Conservation (phyloP, 306 rosid genomes). For the Prunus padus region DNA sequence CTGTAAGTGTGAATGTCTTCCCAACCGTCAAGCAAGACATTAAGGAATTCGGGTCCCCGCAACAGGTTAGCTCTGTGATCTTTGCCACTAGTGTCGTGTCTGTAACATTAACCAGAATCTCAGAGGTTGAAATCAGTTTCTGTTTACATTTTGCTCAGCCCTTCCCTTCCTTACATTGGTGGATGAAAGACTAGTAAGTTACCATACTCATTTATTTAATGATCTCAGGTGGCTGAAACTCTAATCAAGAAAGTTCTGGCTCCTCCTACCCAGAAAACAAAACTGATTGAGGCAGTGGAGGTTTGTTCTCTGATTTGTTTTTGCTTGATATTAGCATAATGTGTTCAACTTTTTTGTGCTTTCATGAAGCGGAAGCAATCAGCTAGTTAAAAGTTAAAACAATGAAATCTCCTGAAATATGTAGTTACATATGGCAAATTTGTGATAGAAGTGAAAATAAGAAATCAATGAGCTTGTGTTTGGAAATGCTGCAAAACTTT, state of each 20-base stretch:
- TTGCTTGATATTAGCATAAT: background rate
- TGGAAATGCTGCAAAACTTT: background rate
- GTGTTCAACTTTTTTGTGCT: background rate
- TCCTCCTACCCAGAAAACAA: slow-evolving; percentile 88
- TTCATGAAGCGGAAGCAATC: background rate
- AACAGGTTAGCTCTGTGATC: slow-evolving; percentile 48
- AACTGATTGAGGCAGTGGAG: slow-evolving; percentile 79
- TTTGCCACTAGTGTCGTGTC: background rate
- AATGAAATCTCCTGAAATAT: background rate
- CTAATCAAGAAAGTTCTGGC: slow-evolving; percentile 77
- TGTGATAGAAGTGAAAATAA: background rate
- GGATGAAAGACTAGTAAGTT: background rate
- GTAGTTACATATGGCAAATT: background rate
- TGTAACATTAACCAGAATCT: background rate
- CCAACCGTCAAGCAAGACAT: slow-evolving; percentile 76
- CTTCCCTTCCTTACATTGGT: background rate
- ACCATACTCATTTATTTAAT: slow-evolving; percentile 7
- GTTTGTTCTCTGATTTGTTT: slow-evolving; percentile 34
- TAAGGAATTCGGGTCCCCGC: slow-evolving; percentile 81
- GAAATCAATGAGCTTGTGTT: background rate
- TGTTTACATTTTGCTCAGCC: background rate
- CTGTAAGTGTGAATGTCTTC: slow-evolving; percentile 66
- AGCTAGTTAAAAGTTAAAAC: background rate
- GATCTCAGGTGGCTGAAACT: slow-evolving; percentile 74
- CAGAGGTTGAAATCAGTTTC: background rate